Base-by-base conservation (phyloP, 2,329 filamentous ascomycete genomes). In the Colletotrichum plurivorum region DNA sequence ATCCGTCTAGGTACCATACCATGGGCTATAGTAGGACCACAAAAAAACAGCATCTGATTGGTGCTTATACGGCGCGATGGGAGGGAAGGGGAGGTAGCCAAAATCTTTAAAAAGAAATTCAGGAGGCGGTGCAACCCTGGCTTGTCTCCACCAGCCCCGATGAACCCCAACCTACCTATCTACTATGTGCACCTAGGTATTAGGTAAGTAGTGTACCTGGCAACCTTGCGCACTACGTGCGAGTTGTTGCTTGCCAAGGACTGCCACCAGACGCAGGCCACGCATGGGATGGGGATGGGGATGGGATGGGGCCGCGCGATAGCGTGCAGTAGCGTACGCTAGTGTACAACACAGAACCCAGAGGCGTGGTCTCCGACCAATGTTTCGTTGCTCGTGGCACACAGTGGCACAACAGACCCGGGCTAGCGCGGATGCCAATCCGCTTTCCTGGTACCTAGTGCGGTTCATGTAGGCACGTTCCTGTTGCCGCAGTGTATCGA, bases 51-150 rank as follows among this genome's bases (percentile, higher is more conserved):
- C 27, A 22, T 13, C 6, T 67, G 54, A 72, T 72, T 72, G 71
- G 71, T 25, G n/a, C 5, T 15, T 51, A 57, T 72, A 72, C 71
- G 71, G 18, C 10, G 31, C 15, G 20, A 10, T 8, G 31, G 31
- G 31, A 36, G 31, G 10, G 31, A 36, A 36, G 31, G 31, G 31
- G 31, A 36, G 31, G 31, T 66, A 68, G 66, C 62, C 67, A 65
- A 62, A 69, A 69, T 71, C 65, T 69, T 67, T 71, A 71, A 68
- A 71, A 73, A 71, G 60, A 71, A 69, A 57, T 39, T 20, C 41
- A 43, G 58, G 69, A 71, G 68, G 71, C 67, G 66, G 68, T 71
- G 65, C 69, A 57, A 73, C 68, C 59, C 53, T 61, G 54, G 56
- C 62, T 51, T 53, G 46, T 22, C 16, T 48, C 57, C 54, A 63